These are phyloP conservation scores for Plasmodium vivax DNA, from an alignment of 169 alveolate species.

Conservation along the genomic window DNA sequence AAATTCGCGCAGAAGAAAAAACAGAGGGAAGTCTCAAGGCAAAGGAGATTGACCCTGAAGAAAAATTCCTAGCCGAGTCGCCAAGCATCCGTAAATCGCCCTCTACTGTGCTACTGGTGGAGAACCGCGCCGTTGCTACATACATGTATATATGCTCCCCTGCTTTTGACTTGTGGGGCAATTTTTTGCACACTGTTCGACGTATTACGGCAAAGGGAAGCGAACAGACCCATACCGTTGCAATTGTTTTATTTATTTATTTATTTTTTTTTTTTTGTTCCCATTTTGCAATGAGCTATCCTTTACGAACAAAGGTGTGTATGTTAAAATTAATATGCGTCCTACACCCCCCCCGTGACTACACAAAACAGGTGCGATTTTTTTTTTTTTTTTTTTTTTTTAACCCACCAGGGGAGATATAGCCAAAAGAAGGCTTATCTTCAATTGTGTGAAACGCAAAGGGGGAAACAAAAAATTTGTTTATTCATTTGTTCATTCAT, in stretches of 20 bases:
- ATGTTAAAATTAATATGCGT: not conserved
- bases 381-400: not conserved
- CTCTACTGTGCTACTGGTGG: not conserved
- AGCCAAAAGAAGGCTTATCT: not conserved
- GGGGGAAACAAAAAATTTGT: not conserved
- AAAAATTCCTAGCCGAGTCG: slow-evolving; percentile 1
- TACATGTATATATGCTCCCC: not conserved
- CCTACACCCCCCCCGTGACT: not conserved
- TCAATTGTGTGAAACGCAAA: not conserved
- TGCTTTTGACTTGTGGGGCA: not conserved
- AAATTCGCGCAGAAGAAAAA: slow-evolving; percentile 42
- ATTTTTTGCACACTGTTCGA: not conserved
- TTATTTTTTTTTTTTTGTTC: too few species aligned
- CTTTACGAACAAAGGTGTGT: not conserved
- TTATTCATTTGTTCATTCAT: not conserved
- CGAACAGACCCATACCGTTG: not conserved
- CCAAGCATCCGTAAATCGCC: not conserved
- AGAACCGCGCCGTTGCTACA: not conserved
- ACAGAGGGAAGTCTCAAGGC: slow-evolving; percentile 24
- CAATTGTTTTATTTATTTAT: not conserved
- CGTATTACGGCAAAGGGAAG: not conserved
- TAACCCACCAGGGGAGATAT: not conserved
- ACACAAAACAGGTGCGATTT: not conserved
- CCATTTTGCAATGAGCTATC: not conserved
- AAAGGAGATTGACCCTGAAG: slow-evolving; percentile 41